Base-by-base conservation (phyloP, 2,329 filamentous ascomycete genomes). In the Didymella arachidicola region DNA sequence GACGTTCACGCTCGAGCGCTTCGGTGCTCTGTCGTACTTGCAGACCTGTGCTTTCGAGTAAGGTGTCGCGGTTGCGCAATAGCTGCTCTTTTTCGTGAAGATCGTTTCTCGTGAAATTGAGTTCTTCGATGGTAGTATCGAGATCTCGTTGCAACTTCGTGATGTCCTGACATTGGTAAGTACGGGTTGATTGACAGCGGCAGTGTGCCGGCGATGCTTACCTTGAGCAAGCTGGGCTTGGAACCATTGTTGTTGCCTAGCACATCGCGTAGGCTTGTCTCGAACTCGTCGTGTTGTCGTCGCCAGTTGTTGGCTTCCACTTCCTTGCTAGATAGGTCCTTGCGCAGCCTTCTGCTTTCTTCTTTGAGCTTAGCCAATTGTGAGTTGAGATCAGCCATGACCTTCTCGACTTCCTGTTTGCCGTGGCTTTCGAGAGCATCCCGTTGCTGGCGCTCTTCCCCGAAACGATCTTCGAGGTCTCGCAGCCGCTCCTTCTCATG, bases 341-440 rank as follows among this genome's bases (percentile, higher is more conserved):
- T 95, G 72, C 92, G 89, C 65, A 98, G 81, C 70, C 86, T 87
- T 63, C 93, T 86, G 26, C 88, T 86, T 72, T 98, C 95, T 62
- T 98, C 95, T 79, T 95, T 96, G 62, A 92, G 88, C 27, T 85
- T 83, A 5, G 89, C 89, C 25, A 89, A 86, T 77, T 98, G 93
- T 39, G 88, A 84, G 74, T 97, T 98, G 65, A 98, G 88, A 64
- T 97, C 92, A 71, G 96, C 94, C 72, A 98, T 87, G 63, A 96
- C 87, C 76, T 94, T 91, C 79, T 98, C 93, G 50, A 96, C 91
- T 73, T 98, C 94, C 73, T 96, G 91, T 80, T 98, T 97, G 79
- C 97, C 93, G 70, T 91, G 89, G 72, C 87, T 90, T 45, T 92
- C 92, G 53, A 97, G 86, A 47, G 93, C 86, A 75, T 98, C 94